Evolutionary conservation across 169 alveolate genomes (phyloP).

Genomic region (Cryptosporidium andersoni): DNA sequence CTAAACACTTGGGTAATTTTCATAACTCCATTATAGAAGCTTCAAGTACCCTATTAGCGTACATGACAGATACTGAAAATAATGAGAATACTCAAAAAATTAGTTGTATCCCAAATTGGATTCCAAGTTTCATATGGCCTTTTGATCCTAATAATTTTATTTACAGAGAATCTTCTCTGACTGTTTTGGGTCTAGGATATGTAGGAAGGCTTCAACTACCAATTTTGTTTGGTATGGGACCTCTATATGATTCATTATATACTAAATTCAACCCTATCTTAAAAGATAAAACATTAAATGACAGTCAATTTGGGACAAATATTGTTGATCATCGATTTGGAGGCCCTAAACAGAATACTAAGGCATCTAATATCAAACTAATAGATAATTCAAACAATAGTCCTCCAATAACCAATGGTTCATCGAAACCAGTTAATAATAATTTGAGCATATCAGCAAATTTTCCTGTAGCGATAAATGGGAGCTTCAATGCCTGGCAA

Average conservation of each 20-base stretch:
- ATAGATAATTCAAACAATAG: neutral
- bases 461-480: constrained; percentile 20
- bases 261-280: neutral
- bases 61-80: neutral
- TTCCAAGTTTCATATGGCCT: constrained; percentile 67
- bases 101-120: constrained; percentile 19
- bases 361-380: neutral
- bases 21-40: too few species aligned
- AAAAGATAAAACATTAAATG: neutral
- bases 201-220: constrained; percentile 40
- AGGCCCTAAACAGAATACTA: neutral
- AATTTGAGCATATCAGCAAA: neutral
- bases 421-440: neutral
- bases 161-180: constrained; percentile 30
- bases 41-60: too few species aligned
- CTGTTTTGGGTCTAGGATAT: constrained; percentile 43
- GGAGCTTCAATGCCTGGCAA: constrained; percentile 42
- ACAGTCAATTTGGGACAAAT: neutral
- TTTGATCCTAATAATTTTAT: constrained; percentile 57
- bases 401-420: neutral
- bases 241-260: constrained; percentile 30
- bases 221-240: constrained; percentile 43
- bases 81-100: neutral
- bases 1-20: too few species aligned
- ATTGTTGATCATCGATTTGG: neutral